Base-by-base conservation (phyloP, 805 yeast genomes). In the Candida endomychidarum region DNA sequence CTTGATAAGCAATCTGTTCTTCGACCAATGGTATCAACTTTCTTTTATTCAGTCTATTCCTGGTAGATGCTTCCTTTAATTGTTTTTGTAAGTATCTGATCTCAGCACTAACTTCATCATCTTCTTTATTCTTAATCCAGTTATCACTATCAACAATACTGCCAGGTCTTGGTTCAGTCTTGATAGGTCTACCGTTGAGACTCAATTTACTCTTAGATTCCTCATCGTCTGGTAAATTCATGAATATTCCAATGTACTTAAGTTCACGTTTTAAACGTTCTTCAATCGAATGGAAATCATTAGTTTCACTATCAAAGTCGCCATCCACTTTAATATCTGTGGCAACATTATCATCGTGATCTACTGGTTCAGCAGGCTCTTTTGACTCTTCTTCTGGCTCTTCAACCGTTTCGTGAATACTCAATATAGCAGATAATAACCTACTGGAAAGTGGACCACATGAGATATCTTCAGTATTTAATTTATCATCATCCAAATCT, bases 1-100 rank as follows among this genome's bases (percentile, higher is more conserved):
- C 99, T 58, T 91, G 96, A 80, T 90, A 93, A 19, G 97, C 96
- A 52, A 93, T 72, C 51, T 86, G 95, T 48, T 86, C 93, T 50
- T 89, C 91, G 11, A 93, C 74, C 0, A 83, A 52, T 0, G 96
- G 95, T 18, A 81, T 64, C 25, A 93, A 56, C 28, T 70, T 65
- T 43, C 77, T 72, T 60, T 86, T 86, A 39, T 91, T 70, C 45
- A 74, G 77, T 41, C 80, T 74, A 58, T 93, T 93, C 41, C 77
- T 68, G 17, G 65, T 68, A 3, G 81, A 75, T 0, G 83, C 81
- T 15, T 70, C 74, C 47, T 73, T 77, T 43, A 93, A 67, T 42
- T 84, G 80, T 32, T 67, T 65, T 55, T 93, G 97, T 36, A 91
- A 66, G 11, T 58, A 59, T 43, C 99, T 72, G 46, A 93, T 65